A percentile compares a stretch with the other conserved stretches of the same genome.
phyloP scores from a whole-genome alignment of 23 red algal species.

The Gracilaria gracilis region DNA sequence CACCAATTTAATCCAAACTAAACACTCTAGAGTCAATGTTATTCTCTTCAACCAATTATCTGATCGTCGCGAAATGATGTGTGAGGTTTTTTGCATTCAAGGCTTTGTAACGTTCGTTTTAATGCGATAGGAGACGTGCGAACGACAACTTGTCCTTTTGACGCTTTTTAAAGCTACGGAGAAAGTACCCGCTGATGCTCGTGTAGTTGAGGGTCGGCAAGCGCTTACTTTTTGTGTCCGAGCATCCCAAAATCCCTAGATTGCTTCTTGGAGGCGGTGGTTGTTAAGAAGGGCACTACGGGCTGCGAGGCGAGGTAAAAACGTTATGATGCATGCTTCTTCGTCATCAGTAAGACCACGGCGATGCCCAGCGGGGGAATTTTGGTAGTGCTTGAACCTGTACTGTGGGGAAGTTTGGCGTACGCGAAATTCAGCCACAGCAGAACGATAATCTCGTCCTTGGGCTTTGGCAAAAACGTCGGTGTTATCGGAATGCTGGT shows the following conservation, averaged over 20 bases:
- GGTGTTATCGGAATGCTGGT: too few species aligned
- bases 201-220: neutral
- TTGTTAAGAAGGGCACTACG: neutral
- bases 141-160: conserved; percentile 15
- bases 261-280: neutral
- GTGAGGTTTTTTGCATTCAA: neutral
- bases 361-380: neutral
- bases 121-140: neutral
- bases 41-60: neutral
- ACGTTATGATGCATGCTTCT: neutral
- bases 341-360: neutral
- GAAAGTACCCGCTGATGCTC: neutral
- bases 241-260: neutral
- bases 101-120: conserved; percentile 3
- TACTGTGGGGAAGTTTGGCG: neutral
- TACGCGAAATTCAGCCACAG: too few species aligned
- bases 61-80: neutral
- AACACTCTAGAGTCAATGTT: neutral
- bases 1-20: conserved; percentile 16
- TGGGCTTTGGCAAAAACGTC: too few species aligned
- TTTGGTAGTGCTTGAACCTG: neutral
- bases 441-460: too few species aligned
- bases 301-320: neutral
- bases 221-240: too few species aligned
- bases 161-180: neutral